Evolutionary conservation across 768 basidiomycete species (phyloP).

Genomic region (Pleurotus giganteus): DNA sequence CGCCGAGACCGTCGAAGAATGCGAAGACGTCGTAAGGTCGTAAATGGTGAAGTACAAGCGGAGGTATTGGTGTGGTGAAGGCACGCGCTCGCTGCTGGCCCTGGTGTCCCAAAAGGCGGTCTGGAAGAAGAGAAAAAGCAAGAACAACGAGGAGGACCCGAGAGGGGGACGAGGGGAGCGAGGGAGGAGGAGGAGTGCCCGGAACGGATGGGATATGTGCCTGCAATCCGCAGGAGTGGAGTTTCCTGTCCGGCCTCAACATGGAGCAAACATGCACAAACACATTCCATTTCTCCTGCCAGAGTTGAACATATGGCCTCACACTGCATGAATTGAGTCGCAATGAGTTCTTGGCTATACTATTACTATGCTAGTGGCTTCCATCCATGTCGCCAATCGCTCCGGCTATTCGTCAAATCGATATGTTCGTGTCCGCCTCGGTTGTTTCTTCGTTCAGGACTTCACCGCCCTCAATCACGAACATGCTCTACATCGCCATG

Average conservation of each 20-base stretch:
- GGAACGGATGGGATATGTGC: not conserved
- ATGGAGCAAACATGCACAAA: constrained; percentile 6
- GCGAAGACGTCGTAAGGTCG: constrained; percentile 3
- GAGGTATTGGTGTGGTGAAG: not conserved
- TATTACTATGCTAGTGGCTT: too few relatives aligned
- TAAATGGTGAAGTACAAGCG: constrained; percentile 7
- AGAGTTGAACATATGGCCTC: too few relatives aligned
- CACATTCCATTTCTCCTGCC: constrained; percentile 5
- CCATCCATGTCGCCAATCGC: too few relatives aligned
- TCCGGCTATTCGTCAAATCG: too few relatives aligned
- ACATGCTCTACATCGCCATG: too few relatives aligned
- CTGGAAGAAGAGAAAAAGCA: not conserved
- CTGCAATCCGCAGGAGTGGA: not conserved
- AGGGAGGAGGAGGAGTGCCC: not conserved
- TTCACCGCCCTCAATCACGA: too few relatives aligned
- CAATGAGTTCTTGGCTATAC: too few relatives aligned
- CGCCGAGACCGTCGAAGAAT: not conserved
- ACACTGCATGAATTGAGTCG: too few relatives aligned
- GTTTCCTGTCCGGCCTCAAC: constrained; percentile 2
- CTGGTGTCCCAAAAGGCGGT: not conserved
- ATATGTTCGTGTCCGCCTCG: too few relatives aligned
- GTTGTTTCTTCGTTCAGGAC: too few relatives aligned
- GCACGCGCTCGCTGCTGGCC: too few relatives aligned
- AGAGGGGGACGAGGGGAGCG: not conserved
- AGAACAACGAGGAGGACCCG: not conserved